Evolutionary conservation across 148 eudicot genomes (phyloP).

Genomic region (Chenopodium album): DNA sequence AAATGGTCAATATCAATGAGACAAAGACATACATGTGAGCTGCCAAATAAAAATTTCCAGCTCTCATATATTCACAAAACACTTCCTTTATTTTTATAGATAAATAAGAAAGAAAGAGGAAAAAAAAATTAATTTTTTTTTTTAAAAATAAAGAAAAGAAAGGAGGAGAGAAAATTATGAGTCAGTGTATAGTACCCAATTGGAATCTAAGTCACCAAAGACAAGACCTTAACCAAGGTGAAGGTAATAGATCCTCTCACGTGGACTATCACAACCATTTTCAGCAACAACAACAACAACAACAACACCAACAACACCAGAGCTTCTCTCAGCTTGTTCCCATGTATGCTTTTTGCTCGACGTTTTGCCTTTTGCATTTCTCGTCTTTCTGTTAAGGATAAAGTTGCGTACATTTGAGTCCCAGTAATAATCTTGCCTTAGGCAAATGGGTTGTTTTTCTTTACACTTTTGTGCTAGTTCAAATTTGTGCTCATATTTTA

Average conservation of each 20-base stretch:
- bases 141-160: slow-evolving; percentile 7
- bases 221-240: slow-evolving; percentile 38
- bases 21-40: slow-evolving; percentile 28
- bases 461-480: not conserved
- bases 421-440: not conserved
- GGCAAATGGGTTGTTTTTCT: not conserved
- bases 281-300: slow-evolving; percentile 24
- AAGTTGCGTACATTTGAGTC: not conserved
- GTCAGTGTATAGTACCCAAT: slow-evolving; percentile 40
- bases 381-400: not conserved
- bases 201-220: slow-evolving; percentile 48
- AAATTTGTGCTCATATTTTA: not conserved
- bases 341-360: slow-evolving; percentile 28
- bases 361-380: not conserved
- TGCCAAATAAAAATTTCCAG: slow-evolving; percentile 20
- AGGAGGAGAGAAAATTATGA: slow-evolving; percentile 25
- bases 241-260: slow-evolving; percentile 54
- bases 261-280: slow-evolving; percentile 31
- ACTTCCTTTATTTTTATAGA: not conserved
- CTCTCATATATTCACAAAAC: not conserved
- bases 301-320: slow-evolving; percentile 20
- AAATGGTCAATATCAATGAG: slow-evolving; percentile 14
- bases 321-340: slow-evolving; percentile 39
- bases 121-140: not conserved
- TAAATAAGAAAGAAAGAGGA: not conserved